Conservation (phyloP, 2,329 filamentous ascomycete species). For the Hypoxylon sp. region DNA sequence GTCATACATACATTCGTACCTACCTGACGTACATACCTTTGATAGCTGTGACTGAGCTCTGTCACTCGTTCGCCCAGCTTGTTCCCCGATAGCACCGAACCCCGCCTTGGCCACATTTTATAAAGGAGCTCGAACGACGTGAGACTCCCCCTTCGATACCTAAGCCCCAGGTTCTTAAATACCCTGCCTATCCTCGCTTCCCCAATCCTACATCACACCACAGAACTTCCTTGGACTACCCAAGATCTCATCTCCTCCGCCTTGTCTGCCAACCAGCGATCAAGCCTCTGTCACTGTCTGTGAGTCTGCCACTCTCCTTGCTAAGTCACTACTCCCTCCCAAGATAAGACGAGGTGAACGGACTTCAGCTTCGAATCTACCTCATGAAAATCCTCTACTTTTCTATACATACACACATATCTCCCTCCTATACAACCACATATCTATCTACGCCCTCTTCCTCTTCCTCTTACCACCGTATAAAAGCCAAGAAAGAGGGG, state of each 20-base stretch:
- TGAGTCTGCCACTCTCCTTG: conserved; percentile 17
- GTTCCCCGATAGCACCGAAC: conserved; percentile 32
- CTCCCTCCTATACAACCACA: neutral
- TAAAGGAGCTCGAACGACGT: conserved; percentile 23
- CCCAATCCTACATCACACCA: conserved; percentile 36
- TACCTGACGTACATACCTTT: neutral
- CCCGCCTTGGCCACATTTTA: conserved; percentile 30
- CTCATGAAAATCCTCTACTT: conserved; percentile 14
- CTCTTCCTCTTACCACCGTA: too few relatives aligned
- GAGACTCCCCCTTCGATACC: conserved; percentile 6
- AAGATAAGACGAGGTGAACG: too few relatives aligned
- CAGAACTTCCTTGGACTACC: conserved; percentile 3
- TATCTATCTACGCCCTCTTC: neutral
- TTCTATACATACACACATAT: too few relatives aligned
- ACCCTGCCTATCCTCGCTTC: conserved; percentile 17
- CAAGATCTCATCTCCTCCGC: conserved; percentile 11
- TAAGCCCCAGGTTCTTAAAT: conserved; percentile 20
- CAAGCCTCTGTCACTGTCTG: conserved; percentile 6
- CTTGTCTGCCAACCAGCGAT: conserved; percentile 12
- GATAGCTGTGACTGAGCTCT: conserved; percentile 1
- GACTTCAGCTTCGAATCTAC: conserved; percentile 5
- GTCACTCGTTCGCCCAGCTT: conserved; percentile 7
- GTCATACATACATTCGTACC: conserved; percentile 18
- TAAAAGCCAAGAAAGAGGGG: conserved; percentile 9
- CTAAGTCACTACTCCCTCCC: conserved; percentile 19